These are phyloP conservation scores for Strigomonas culicis DNA, from an alignment of 208 protist genomes.

Conservation along the genomic window DNA sequence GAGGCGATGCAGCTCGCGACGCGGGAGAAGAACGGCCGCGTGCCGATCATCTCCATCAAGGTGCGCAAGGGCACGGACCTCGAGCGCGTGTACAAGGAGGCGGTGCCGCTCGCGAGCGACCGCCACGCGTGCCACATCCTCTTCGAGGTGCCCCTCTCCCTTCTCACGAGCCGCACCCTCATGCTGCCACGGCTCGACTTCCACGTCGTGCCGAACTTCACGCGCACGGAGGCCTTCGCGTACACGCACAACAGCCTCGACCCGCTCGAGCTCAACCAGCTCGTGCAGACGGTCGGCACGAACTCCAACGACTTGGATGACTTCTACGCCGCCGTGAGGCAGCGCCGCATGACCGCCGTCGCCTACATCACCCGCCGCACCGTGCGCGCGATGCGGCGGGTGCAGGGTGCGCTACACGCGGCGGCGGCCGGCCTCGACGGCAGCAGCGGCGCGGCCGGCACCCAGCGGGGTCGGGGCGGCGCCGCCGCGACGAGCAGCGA, in stretches of 20 bases:
- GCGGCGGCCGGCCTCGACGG: conserved; percentile 1
- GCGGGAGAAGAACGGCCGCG: conserved; percentile 22
- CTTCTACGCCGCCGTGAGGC: conserved; percentile 62
- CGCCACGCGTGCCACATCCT: conserved; percentile 64
- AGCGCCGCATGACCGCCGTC: conserved; percentile 43
- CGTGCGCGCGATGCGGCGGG: conserved; percentile 63
- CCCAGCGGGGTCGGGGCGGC: too few relatives aligned
- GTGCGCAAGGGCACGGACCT: conserved; percentile 59
- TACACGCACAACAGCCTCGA: conserved; percentile 79
- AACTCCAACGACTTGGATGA: conserved; percentile 86
- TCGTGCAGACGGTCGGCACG: conserved; percentile 71
- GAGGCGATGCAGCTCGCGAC: conserved; percentile 37
- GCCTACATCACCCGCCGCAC: conserved; percentile 65
- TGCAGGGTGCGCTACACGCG: conserved; percentile 22
- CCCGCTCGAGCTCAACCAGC: conserved; percentile 65
- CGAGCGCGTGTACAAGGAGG: conserved; percentile 65
- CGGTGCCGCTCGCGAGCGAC: conserved; percentile 65
- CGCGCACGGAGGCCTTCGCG: conserved; percentile 51
- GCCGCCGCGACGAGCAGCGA: conserved; percentile 19
- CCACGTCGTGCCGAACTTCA: conserved; percentile 72
- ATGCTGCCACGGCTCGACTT: conserved; percentile 71
- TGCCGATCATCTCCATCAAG: conserved; percentile 69
- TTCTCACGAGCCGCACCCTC: conserved; percentile 44
- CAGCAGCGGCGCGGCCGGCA: conserved; percentile 20
- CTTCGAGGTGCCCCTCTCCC: conserved; percentile 68